Evolutionary conservation across 305 asterid genomes (phyloP).

Genomic region (Solanum hybrid): DNA sequence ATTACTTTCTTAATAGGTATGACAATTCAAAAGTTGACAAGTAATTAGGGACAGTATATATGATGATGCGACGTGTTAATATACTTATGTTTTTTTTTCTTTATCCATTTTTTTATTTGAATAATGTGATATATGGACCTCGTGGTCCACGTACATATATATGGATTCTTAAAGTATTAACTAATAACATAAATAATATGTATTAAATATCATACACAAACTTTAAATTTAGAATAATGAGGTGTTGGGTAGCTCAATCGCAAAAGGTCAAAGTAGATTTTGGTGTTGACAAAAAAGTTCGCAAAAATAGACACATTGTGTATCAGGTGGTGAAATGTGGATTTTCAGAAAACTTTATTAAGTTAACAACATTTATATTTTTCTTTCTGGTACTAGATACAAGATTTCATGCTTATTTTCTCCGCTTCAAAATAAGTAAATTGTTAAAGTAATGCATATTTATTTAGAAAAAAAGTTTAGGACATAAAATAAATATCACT

Average conservation of each 20-base stretch:
- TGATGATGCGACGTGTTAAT: not conserved
- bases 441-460: no score
- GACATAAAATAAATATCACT: no score
- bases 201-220: no score
- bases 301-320: not conserved
- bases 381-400: not conserved
- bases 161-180: not conserved
- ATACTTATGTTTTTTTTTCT: no score
- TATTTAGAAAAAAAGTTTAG: no score
- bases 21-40: no score
- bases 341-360: no score
- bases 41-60: no score
- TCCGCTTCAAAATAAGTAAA: no score
- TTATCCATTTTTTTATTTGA: not conserved
- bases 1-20: no score
- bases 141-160: not conserved
- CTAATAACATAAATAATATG: not conserved
- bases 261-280: not conserved
- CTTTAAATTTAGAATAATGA: not conserved
- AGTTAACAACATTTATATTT: not conserved
- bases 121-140: not conserved
- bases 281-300: not conserved
- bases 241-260: not conserved
- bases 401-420: not conserved
- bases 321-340: not conserved